Conservation (phyloP, 345 rosid genomes). For the Isatis tinctoria region DNA sequence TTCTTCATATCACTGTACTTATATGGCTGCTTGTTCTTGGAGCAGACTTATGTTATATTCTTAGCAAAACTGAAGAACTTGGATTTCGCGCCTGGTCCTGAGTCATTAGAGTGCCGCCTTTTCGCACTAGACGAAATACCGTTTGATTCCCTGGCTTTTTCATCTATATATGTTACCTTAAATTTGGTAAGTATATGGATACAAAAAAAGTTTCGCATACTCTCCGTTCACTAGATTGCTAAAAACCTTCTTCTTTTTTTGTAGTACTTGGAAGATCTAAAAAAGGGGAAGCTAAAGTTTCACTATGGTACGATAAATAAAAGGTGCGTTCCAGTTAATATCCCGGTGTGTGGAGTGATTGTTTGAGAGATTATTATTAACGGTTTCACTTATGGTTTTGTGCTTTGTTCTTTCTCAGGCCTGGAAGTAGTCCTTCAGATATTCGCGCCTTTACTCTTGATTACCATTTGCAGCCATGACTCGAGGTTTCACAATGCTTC, state of each 20-base stretch:
- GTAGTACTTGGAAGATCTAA: conserved; percentile 84
- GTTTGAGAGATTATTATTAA: neutral
- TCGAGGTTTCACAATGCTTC: conserved; percentile 1
- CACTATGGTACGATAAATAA: conserved; percentile 93
- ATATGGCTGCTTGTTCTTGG: conserved; percentile 30
- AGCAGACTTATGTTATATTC: conserved; percentile 91
- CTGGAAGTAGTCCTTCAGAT: conserved; percentile 88
- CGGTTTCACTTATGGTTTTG: neutral
- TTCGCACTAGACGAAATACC: conserved; percentile 80
- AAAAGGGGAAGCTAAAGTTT: conserved; percentile 55
- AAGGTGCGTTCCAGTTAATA: conserved; percentile 40
- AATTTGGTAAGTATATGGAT: conserved; percentile 56
- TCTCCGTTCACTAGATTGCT: neutral
- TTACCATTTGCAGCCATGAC: conserved; percentile 66
- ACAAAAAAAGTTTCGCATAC: neutral
- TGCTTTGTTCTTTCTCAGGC: conserved; percentile 45
- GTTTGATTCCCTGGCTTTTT: conserved; percentile 86
- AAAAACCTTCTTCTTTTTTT: neutral
- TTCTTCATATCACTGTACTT: neutral
- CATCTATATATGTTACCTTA: conserved; percentile 79
- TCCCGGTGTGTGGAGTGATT: neutral
- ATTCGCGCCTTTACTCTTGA: conserved; percentile 76
- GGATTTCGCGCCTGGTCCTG: conserved; percentile 84
- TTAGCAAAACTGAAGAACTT: conserved; percentile 80
- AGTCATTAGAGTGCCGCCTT: conserved; percentile 83